These are phyloP conservation scores for Aschersonia sp. DNA, from an alignment of 2,329 filamentous ascomycete genomes.

Conservation along the genomic window DNA sequence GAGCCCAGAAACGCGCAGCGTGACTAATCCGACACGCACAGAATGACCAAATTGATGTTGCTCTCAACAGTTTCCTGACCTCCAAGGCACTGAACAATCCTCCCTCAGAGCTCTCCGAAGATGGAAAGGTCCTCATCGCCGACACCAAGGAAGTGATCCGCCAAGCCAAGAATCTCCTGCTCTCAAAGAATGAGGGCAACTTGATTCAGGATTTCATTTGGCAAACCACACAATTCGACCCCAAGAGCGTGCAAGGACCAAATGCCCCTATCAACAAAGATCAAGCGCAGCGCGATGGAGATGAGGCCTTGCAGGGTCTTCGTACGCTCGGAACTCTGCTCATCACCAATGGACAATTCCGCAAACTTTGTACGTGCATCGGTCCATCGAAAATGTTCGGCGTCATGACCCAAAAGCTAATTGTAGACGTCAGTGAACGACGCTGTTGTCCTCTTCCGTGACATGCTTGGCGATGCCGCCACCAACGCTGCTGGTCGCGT, in stretches of 20 bases:
- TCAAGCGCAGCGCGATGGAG: slow-evolving; percentile 65
- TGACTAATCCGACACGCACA: slow-evolving; percentile 15
- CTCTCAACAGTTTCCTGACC: slow-evolving; percentile 73
- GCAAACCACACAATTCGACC: slow-evolving; percentile 67
- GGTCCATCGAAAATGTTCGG: not conserved
- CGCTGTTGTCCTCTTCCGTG: slow-evolving; percentile 64
- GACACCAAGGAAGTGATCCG: slow-evolving; percentile 71
- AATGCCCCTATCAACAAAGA: slow-evolving; percentile 60
- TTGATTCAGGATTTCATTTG: slow-evolving; percentile 94
- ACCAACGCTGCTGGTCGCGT: slow-evolving; percentile 61
- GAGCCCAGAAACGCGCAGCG: not conserved
- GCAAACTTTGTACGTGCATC: slow-evolving; percentile 61
- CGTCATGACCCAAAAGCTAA: slow-evolving; percentile 4
- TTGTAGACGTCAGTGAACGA: slow-evolving; percentile 46
- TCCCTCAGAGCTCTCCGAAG: slow-evolving; percentile 62
- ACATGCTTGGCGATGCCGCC: slow-evolving; percentile 85
- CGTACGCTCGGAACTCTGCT: slow-evolving; percentile 78
- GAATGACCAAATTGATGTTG: slow-evolving; percentile 94
- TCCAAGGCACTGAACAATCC: slow-evolving; percentile 58
- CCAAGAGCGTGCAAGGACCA: slow-evolving; percentile 46
- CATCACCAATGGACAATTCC: slow-evolving; percentile 92
- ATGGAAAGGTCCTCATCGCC: slow-evolving; percentile 64
- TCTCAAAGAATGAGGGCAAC: slow-evolving; percentile 93
- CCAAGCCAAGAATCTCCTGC: slow-evolving; percentile 68
- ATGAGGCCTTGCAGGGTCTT: slow-evolving; percentile 71